Evolutionary conservation across 345 rosid species (phyloP).

Genomic region (Jatropha curcas): DNA sequence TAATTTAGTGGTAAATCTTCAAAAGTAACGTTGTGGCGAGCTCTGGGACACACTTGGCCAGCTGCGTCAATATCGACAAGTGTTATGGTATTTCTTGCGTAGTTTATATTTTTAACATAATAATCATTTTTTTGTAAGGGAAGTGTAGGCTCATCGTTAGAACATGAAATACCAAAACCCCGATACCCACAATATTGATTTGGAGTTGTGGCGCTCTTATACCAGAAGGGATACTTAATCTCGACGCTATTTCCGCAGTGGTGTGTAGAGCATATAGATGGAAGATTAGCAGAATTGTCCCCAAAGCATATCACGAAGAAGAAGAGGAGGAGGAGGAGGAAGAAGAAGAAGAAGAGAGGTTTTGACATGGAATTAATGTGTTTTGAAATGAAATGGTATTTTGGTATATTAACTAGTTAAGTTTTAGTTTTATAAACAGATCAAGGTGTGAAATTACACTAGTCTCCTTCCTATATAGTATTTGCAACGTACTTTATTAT

Average conservation of each 20-base stretch:
- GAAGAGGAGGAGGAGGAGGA: background rate
- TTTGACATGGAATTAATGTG: background rate
- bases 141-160: conserved; percentile 6
- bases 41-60: conserved; percentile 15
- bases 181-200: conserved; percentile 23
- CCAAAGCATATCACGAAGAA: background rate
- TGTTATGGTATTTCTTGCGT: background rate
- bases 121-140: background rate
- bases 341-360: background rate
- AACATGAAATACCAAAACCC: conserved; percentile 27
- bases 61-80: conserved; percentile 10
- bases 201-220: background rate
- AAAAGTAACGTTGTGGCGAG: conserved; percentile 25
- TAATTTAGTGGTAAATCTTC: conserved; percentile 11
- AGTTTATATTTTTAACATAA: conserved; percentile 23
- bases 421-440: background rate
- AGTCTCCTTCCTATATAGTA: background rate
- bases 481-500: too few relatives aligned
- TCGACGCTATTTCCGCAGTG: background rate
- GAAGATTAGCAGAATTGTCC: background rate
- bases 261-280: background rate
- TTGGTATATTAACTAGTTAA: too few relatives aligned
- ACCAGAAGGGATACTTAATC: conserved; percentile 7
- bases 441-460: background rate
- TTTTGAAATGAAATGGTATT: background rate